These are phyloP conservation scores for Sugiyamaella sp. DNA, from an alignment of 1,139 yeast species.

Conservation along the genomic window DNA sequence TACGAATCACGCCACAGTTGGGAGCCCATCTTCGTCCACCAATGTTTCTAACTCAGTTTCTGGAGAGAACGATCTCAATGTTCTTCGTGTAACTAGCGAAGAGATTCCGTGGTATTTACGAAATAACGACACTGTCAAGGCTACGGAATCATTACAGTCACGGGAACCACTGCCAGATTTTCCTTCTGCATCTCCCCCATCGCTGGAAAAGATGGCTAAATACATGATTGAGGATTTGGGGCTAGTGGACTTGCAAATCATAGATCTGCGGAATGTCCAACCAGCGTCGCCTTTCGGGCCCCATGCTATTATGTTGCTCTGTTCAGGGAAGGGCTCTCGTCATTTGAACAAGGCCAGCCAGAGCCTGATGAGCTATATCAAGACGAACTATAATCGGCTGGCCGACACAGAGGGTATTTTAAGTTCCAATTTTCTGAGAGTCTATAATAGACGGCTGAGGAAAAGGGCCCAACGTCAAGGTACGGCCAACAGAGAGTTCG, in stretches of 20 bases:
- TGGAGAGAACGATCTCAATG: neutral
- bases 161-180: conserved; percentile 41
- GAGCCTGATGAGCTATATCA: conserved; percentile 55
- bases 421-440: conserved; percentile 59
- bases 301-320: conserved; percentile 56
- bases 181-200: conserved; percentile 60
- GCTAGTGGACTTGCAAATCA: conserved; percentile 58
- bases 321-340: conserved; percentile 77
- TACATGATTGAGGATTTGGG: conserved; percentile 65
- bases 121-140: conserved; percentile 30
- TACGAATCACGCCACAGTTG: too few species aligned
- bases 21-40: neutral
- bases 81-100: conserved; percentile 1
- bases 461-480: conserved; percentile 53
- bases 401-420: conserved; percentile 74
- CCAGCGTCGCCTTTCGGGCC: conserved; percentile 50
- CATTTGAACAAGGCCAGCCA: conserved; percentile 75
- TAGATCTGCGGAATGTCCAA: conserved; percentile 57
- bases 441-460: conserved; percentile 63
- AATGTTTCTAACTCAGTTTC: neutral
- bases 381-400: conserved; percentile 46
- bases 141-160: conserved; percentile 23
- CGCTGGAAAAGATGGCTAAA: conserved; percentile 51
- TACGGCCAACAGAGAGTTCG: conserved; percentile 16
- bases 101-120: conserved; percentile 39